Conservation (phyloP, 257 asterid genomes). For the Scutellaria galericulata region DNA sequence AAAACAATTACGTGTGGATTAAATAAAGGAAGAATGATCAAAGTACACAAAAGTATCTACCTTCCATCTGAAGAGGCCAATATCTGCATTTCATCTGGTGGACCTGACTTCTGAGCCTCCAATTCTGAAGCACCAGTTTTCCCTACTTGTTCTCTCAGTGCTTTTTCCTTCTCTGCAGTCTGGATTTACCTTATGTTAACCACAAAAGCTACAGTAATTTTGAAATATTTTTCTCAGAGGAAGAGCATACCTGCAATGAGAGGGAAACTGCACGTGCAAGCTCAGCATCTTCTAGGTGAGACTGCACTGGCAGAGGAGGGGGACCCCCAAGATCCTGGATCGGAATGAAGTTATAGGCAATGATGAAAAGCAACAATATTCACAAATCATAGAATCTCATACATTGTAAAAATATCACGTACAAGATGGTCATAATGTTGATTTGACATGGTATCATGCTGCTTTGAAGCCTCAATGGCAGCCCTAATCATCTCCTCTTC, state of each 20-base stretch:
- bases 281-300: conserved; percentile 62
- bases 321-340: conserved; percentile 55
- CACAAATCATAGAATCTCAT: conserved; percentile 24
- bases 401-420: conserved; percentile 39
- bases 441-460: conserved; percentile 62
- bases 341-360: conserved; percentile 36
- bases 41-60: conserved; percentile 45
- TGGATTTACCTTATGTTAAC: conserved; percentile 50
- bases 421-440: conserved; percentile 50
- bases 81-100: conserved; percentile 50
- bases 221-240: neutral
- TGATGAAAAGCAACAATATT: conserved; percentile 7
- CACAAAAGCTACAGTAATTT: conserved; percentile 27
- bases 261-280: conserved; percentile 75
- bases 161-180: conserved; percentile 83
- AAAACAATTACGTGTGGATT: neutral
- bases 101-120: conserved; percentile 49
- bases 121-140: conserved; percentile 50
- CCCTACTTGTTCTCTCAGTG: conserved; percentile 50
- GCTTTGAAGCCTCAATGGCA: conserved; percentile 96
- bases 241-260: conserved; percentile 67
- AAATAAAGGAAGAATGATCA: conserved; percentile 19
- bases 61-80: conserved; percentile 61
- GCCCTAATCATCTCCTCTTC: conserved; percentile 99
- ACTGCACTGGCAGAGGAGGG: conserved; percentile 49